These are phyloP conservation scores for Rhodotorula sp. DNA, from an alignment of 1,284 basidiomycete genomes.

Conservation along the genomic window DNA sequence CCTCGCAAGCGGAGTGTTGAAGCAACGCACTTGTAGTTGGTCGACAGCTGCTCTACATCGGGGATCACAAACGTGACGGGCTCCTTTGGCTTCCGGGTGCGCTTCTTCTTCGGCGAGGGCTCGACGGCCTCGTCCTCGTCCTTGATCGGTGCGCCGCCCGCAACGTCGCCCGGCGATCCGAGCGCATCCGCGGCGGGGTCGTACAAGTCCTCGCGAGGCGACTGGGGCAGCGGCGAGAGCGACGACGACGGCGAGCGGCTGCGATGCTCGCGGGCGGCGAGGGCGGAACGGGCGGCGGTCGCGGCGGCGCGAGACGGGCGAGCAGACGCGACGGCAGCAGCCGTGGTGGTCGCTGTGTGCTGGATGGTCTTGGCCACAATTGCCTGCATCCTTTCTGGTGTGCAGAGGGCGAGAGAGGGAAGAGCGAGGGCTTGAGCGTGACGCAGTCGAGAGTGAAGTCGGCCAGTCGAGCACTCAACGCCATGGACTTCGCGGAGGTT, in stretches of 20 bases:
- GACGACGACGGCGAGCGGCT: slow-evolving; percentile 24
- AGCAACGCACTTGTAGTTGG: slow-evolving; percentile 55
- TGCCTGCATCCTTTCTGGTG: background rate
- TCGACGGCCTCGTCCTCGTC: background rate
- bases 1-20: background rate
- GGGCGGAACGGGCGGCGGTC: slow-evolving; percentile 21
- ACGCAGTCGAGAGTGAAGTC: too few species aligned
- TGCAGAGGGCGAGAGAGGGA: background rate
- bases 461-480: background rate
- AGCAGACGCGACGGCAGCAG: background rate
- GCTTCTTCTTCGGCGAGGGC: slow-evolving; percentile 46
- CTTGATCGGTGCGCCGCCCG: background rate
- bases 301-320: slow-evolving; percentile 21
- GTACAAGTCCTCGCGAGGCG: background rate
- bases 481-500: background rate
- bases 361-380: slow-evolving; percentile 3
- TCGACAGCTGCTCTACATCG: slow-evolving; percentile 55
- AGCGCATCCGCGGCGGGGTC: background rate
- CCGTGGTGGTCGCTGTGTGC: background rate
- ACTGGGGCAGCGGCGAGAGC: slow-evolving; percentile 16
- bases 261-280: slow-evolving; percentile 4
- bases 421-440: background rate
- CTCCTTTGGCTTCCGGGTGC: slow-evolving; percentile 59
- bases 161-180: background rate
- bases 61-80: slow-evolving; percentile 70